These are phyloP conservation scores for Fusarium devonianum DNA, from an alignment of 2,329 filamentous ascomycete genomes.

Conservation along the genomic window DNA sequence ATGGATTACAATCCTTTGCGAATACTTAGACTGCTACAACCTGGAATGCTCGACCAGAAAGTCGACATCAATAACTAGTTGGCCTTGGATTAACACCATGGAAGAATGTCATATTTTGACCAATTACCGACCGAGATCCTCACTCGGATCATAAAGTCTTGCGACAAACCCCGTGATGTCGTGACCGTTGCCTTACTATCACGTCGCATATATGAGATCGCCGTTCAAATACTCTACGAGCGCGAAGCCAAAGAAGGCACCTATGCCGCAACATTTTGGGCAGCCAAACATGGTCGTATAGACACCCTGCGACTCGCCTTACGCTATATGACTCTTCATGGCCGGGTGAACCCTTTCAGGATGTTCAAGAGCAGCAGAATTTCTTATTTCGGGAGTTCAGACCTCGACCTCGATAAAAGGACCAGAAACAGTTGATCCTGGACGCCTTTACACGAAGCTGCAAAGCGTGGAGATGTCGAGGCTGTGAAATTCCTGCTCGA, in stretches of 20 bases:
- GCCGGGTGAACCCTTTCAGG: neutral
- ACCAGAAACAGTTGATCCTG: neutral
- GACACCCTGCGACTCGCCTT: conserved; percentile 1
- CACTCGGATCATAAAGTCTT: neutral
- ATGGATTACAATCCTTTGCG: too few species aligned
- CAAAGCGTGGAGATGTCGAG: conserved; percentile 4
- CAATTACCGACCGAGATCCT: conserved; percentile 3
- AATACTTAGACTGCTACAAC: too few species aligned
- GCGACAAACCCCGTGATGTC: neutral
- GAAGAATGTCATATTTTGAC: too few species aligned
- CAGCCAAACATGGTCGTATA: conserved; percentile 5
- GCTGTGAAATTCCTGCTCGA: conserved; percentile 10
- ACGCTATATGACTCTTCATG: neutral
- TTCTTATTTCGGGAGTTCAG: too few species aligned
- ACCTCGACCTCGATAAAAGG: neutral
- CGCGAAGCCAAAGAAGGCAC: conserved; percentile 11
- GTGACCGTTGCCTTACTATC: neutral
- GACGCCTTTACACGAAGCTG: conserved; percentile 7
- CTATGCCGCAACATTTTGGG: conserved; percentile 18
- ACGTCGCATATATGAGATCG: conserved; percentile 1
- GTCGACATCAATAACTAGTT: too few species aligned
- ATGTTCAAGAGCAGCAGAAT: too few species aligned
- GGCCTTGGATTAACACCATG: too few species aligned
- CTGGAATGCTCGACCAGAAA: too few species aligned
- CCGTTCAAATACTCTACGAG: conserved; percentile 18